Evolutionary conservation across 1,139 yeast genomes (phyloP), one percentile per base, ranked within the genome.

Genomic region (Saccharomyces hybrid): DNA sequence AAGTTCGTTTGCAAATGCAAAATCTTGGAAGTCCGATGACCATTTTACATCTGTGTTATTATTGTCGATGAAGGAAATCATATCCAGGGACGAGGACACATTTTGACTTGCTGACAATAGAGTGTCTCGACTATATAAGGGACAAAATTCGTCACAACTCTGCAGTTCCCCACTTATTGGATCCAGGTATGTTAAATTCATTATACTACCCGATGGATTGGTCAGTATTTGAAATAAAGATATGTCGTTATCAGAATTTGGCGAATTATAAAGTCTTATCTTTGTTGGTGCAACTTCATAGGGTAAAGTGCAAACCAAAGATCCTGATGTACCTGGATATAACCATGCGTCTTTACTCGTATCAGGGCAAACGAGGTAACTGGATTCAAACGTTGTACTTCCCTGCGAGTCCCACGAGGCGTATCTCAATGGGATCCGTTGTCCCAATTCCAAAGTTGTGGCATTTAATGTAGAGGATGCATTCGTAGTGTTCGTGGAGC

Each of bases 141-240:
- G 95, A 70, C 99, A 93, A 78, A 81, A 86, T 0, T 97, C 95
- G 69, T 90, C 97, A 75, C 99, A 93, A 60, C 71, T 73, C 3
- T 73, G 66, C 6, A 81, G 52, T 29, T 75, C 73, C 54, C 85
- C 82, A 1, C 89, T 78, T 1, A 69, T 61, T 2, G 96, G 95
- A 66, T 91, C 95, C 38, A 86, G 74, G 65, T 89, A 93, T 0
- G 96, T 84, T 61, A 93, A 72, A 67, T 93, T 93, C 96, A 93
- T 87, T 59, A 91, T 91, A 61, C 98, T 91, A 62, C 85, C 80
- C 48, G 89, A 79, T 1, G 98, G 98, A 55, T 79, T 75, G 0
- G 97, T 83, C 52, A 86, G 74, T 21, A 93, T 75, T 64, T 97
- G 78, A 70, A 90, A 91, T 6, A 78, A 61, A 56, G 83, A 77